Conservation (phyloP, 257 asterid genomes). For the Penstemon davidsonii region DNA sequence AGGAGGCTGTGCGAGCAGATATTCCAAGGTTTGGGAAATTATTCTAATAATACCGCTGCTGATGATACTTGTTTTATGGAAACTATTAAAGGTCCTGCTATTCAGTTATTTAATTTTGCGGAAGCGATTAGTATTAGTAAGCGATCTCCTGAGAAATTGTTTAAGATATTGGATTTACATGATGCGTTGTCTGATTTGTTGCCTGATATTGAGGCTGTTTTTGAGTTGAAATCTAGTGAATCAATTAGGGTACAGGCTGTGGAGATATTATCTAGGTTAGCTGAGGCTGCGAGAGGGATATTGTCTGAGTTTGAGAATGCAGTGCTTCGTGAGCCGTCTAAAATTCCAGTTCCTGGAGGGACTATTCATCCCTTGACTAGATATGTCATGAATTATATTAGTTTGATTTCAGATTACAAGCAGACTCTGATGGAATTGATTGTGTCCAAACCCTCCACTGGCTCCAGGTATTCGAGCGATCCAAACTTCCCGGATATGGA, state of each 20-base stretch:
- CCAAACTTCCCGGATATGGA: slow-evolving; percentile 39
- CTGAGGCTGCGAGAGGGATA: slow-evolving; percentile 44
- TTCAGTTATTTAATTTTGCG: slow-evolving; percentile 45
- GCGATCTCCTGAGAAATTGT: slow-evolving; percentile 49
- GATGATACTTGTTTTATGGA: slow-evolving; percentile 45
- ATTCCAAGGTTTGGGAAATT: slow-evolving; percentile 38
- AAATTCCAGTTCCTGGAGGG: slow-evolving; percentile 41
- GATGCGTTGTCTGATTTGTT: slow-evolving; percentile 35
- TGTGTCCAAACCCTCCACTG: slow-evolving; percentile 42
- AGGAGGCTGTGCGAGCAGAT: slow-evolving; percentile 40
- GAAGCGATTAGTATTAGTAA: slow-evolving; percentile 46
- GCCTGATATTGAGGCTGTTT: slow-evolving; percentile 39
- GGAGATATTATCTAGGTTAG: slow-evolving; percentile 44
- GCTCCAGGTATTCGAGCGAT: slow-evolving; percentile 35
- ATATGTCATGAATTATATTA: slow-evolving; percentile 50
- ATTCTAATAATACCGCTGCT: slow-evolving; percentile 13
- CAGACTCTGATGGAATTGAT: slow-evolving; percentile 41
- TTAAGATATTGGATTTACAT: slow-evolving; percentile 48
- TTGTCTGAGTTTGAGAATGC: slow-evolving; percentile 51
- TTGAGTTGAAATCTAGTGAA: slow-evolving; percentile 39
- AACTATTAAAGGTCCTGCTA: slow-evolving; percentile 40
- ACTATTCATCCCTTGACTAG: slow-evolving; percentile 52
- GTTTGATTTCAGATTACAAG: slow-evolving; percentile 43
- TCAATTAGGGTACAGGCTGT: slow-evolving; percentile 32
- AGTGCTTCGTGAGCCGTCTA: slow-evolving; percentile 44